Percentiles rank a stretch among this genome's conserved stretches.
phyloP scores from a whole-genome alignment of 2,329 filamentous ascomycete genomes.

The Teratosphaeria nubilosa region DNA sequence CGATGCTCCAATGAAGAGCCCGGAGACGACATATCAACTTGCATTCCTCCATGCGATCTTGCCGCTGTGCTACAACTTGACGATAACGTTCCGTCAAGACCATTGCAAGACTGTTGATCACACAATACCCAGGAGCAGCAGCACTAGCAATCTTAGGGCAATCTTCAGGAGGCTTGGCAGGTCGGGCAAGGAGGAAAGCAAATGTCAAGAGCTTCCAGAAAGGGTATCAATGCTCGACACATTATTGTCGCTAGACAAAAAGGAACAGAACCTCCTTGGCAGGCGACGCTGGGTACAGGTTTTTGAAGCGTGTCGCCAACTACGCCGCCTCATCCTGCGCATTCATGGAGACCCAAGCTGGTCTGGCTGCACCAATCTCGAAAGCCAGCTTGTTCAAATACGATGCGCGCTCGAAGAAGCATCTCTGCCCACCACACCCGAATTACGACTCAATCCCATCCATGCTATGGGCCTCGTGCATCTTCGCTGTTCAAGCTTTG shows the following conservation, averaged over 20 bases:
- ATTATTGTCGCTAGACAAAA: not conserved
- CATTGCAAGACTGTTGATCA: too few relatives aligned
- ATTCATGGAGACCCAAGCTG: constrained; percentile 19
- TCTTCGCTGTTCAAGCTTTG: constrained; percentile 22
- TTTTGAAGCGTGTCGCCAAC: constrained; percentile 11
- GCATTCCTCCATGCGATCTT: constrained; percentile 2
- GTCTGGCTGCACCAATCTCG: constrained; percentile 18
- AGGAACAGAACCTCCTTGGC: constrained; percentile 1
- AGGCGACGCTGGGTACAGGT: constrained; percentile 11
- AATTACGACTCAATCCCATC: constrained; percentile 16
- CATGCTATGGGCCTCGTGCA: constrained; percentile 25
- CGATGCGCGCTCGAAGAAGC: constrained; percentile 19
- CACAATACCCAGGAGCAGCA: not conserved
- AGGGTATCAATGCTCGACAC: not conserved
- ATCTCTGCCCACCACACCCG: constrained; percentile 10
- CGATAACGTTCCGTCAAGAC: constrained; percentile 9
- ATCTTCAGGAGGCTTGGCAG: not conserved
- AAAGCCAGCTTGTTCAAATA: constrained; percentile 17
- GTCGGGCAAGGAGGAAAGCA: not conserved
- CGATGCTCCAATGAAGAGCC: constrained; percentile 3
- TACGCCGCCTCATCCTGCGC: constrained; percentile 14
- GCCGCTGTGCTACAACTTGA: constrained; percentile 11
- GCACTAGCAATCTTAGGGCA: not conserved
- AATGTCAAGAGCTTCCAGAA: not conserved
- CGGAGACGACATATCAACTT: not conserved